These are phyloP conservation scores for Amanita subjunquillea DNA, from an alignment of 768 basidiomycete species.

Conservation along the genomic window DNA sequence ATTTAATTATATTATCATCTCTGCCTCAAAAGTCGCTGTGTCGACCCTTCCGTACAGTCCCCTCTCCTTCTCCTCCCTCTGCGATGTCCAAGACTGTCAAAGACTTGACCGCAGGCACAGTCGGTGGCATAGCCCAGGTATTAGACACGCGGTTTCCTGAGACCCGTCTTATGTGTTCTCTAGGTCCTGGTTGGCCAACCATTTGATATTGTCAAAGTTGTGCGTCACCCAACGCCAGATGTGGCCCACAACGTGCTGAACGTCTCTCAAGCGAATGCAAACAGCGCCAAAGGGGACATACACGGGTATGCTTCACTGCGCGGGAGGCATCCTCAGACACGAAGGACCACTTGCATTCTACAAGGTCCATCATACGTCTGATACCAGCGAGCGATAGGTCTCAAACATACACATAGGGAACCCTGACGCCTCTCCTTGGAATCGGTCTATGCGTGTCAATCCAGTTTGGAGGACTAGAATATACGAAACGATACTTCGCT, in stretches of 20 bases:
- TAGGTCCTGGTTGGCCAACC: conserved; percentile 88
- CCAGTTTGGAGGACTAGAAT: conserved; percentile 88
- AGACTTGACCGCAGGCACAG: conserved; percentile 83
- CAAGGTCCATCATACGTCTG: conserved; percentile 44
- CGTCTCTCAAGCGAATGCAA: conserved; percentile 71
- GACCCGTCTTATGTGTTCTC: conserved; percentile 10
- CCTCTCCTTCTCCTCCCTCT: conserved; percentile 1
- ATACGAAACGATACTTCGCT: conserved; percentile 72
- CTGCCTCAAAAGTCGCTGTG: no score
- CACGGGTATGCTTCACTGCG: conserved; percentile 79
- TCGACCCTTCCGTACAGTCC: not conserved
- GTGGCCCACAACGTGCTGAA: not conserved
- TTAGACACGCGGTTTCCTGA: conserved; percentile 5
- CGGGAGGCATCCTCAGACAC: conserved; percentile 79
- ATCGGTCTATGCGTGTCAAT: conserved; percentile 95
- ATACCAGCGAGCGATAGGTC: not conserved
- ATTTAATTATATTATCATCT: no score
- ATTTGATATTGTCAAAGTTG: conserved; percentile 97
- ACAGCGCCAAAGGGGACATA: conserved; percentile 87
- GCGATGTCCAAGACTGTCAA: conserved; percentile 62
- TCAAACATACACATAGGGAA: conserved; percentile 46
- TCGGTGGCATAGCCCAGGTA: conserved; percentile 86
- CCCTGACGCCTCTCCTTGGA: conserved; percentile 80
- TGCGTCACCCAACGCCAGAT: conserved; percentile 28
- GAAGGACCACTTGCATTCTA: conserved; percentile 94